A percentile compares a stretch with the other conserved stretches of the same genome.
Evolutionary conservation across 2,329 filamentous ascomycete species (phyloP).

Genomic region (Fusarium sp.): DNA sequence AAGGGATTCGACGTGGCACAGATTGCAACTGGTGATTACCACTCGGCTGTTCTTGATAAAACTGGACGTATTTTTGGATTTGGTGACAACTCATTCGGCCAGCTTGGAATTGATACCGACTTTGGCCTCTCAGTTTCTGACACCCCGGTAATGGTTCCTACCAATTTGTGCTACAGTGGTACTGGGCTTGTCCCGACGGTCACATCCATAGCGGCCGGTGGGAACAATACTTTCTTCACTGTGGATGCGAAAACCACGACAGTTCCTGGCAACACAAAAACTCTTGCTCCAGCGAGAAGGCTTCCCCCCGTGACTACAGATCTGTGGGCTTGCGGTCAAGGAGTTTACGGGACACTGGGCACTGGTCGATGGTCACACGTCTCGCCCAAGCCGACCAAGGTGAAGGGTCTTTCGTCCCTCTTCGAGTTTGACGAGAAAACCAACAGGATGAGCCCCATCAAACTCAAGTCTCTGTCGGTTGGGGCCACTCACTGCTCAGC

Average conservation of each 20-base stretch:
- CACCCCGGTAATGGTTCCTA: constrained; percentile 74
- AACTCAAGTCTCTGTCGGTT: constrained; percentile 75
- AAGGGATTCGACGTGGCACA: constrained; percentile 75
- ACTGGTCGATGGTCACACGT: constrained; percentile 91
- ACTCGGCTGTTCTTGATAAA: constrained; percentile 81
- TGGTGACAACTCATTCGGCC: constrained; percentile 91
- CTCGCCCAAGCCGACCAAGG: constrained; percentile 78
- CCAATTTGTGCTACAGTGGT: constrained; percentile 76
- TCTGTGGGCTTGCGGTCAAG: constrained; percentile 86
- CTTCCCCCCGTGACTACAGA: constrained; percentile 59
- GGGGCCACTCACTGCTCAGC: constrained; percentile 85
- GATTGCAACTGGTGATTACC: constrained; percentile 86
- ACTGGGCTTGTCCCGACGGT: constrained; percentile 71
- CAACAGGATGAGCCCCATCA: constrained; percentile 78
- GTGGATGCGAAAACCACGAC: constrained; percentile 74
- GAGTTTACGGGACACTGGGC: constrained; percentile 84
- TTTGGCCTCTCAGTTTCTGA: constrained; percentile 70
- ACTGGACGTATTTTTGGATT: constrained; percentile 84
- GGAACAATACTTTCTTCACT: constrained; percentile 86
- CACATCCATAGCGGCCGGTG: constrained; percentile 84
- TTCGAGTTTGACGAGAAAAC: constrained; percentile 85
- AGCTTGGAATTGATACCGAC: constrained; percentile 82
- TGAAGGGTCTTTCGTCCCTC: constrained; percentile 83
- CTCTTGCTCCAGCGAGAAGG: constrained; percentile 45
- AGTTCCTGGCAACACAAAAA: constrained; percentile 19